Percentiles rank a stretch among this genome's conserved stretches.
Conservation (phyloP, 78 protist genomes). For the Dictyostelium purpureum region DNA sequence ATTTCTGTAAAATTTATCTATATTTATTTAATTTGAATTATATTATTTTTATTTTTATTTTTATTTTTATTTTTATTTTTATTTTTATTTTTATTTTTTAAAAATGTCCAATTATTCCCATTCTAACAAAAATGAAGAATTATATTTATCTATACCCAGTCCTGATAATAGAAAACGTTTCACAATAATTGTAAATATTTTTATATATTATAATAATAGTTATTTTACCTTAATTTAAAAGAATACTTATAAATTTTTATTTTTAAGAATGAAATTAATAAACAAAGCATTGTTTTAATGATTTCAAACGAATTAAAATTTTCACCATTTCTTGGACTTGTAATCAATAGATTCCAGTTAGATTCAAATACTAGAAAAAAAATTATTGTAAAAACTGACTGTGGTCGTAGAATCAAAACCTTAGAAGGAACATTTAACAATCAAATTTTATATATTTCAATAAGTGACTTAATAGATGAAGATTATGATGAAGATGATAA, state of each 20-base stretch:
- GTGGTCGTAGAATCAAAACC: not conserved
- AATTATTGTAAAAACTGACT: slow-evolving; percentile 28
- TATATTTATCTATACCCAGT: not conserved
- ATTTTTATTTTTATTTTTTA: not conserved
- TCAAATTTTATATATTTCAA: not conserved
- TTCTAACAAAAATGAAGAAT: not conserved
- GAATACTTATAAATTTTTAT: no score
- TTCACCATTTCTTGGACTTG: not conserved
- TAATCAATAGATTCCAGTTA: slow-evolving; percentile 14
- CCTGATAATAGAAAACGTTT: not conserved
- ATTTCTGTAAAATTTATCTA: no score
- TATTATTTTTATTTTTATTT: no score
- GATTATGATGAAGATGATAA: not conserved
- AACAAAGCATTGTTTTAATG: not conserved
- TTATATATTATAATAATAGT: no score
- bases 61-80: not conserved
- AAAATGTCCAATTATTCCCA: not conserved
- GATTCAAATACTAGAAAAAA: not conserved
- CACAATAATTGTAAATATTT: not conserved
- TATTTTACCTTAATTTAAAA: no score
- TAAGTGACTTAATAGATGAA: not conserved
- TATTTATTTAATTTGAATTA: no score
- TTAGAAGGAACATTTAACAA: not conserved
- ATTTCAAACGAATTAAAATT: not conserved
- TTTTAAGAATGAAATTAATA: not conserved